A percentile compares a stretch with the other conserved stretches of the same genome.
These are phyloP conservation scores for Malus sieversii DNA, from an alignment of 306 rosid genomes.

Conservation along the genomic window DNA sequence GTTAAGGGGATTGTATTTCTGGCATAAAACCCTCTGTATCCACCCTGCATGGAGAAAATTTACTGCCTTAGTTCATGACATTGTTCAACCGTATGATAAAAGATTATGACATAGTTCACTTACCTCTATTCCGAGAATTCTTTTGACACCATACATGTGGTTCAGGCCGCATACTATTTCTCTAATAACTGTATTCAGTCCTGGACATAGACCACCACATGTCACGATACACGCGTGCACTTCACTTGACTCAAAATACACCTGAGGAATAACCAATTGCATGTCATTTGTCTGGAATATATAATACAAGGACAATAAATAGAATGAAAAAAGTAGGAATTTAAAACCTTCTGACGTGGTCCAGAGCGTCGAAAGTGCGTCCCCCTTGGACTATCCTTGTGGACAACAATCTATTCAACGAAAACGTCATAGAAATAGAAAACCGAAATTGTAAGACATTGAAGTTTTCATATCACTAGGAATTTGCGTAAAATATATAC, in stretches of 20 bases:
- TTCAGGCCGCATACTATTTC: slow-evolving; percentile 53
- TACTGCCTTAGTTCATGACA: neutral
- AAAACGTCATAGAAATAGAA: neutral
- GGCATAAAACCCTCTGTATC: slow-evolving; percentile 49
- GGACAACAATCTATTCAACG: slow-evolving; percentile 30
- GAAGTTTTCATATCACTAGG: no score
- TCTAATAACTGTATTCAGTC: slow-evolving; percentile 49
- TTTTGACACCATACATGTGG: slow-evolving; percentile 48
- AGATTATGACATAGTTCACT: neutral
- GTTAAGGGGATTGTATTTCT: slow-evolving; percentile 41
- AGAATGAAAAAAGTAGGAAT: neutral
- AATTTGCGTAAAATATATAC: no score
- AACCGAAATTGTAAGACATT: no score
- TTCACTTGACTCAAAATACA: slow-evolving; percentile 44
- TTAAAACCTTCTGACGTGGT: slow-evolving; percentile 36
- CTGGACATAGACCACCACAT: slow-evolving; percentile 57
- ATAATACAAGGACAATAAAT: neutral
- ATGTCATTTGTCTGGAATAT: neutral
- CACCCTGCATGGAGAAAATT: slow-evolving; percentile 34
- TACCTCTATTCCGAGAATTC: slow-evolving; percentile 48
- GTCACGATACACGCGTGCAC: slow-evolving; percentile 50
- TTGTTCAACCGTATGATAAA: neutral
- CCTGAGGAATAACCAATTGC: slow-evolving; percentile 21
- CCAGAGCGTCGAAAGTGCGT: slow-evolving; percentile 41
- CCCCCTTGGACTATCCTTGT: slow-evolving; percentile 32